Evolutionary conservation across 140 eudicot species (phyloP), one percentile per base, ranked within the genome.

Genomic region (Erigeron philadelphicus): DNA sequence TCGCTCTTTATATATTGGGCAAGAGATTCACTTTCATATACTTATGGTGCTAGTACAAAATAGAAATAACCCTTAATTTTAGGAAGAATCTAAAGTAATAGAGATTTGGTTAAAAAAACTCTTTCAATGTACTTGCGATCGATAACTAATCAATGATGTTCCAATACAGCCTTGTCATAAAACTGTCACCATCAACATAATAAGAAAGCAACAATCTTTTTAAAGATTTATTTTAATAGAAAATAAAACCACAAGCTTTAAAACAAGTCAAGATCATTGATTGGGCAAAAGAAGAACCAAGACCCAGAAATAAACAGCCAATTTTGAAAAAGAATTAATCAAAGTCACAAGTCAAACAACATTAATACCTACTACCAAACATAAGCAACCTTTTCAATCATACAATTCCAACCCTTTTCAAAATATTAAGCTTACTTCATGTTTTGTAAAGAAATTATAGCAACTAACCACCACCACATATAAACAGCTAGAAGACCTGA

Each of bases 271-370:
- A 57, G 35, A 75, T 64, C 74, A 58, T 44, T 75, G 74, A 66
- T 67, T 55, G 60, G 38, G 53, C 59, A 57, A 75, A 47, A 38
- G 67, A 64, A 73, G 66, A 66, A 35, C 68, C 23, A 25, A 17
- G 77, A 72, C 71, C 77, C 23, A 11, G 55, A 55, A 67, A 43
- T 5, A 5, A 67, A 76, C 80, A 77, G 81, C 81, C 81, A 77
- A 55, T 23, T 77, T 77, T 77, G 81, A 77, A 77, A 72, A 41
- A 17, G 76, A 77, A 77, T 54, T 44, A 55, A 57, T 56, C 72
- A 77, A 70, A 66, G 81, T 76, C 76, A 76, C 53, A 62, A 76
- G 76, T 76, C 72, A 70, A 54, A 61, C 81, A 63, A 62, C 81
- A 76, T 76, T 76, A n/a, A 76, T 76, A 76, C 75, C 80, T 50